Evolutionary conservation across 2,329 filamentous ascomycete genomes (phyloP).

Genomic region (Coniochaeta sp.): DNA sequence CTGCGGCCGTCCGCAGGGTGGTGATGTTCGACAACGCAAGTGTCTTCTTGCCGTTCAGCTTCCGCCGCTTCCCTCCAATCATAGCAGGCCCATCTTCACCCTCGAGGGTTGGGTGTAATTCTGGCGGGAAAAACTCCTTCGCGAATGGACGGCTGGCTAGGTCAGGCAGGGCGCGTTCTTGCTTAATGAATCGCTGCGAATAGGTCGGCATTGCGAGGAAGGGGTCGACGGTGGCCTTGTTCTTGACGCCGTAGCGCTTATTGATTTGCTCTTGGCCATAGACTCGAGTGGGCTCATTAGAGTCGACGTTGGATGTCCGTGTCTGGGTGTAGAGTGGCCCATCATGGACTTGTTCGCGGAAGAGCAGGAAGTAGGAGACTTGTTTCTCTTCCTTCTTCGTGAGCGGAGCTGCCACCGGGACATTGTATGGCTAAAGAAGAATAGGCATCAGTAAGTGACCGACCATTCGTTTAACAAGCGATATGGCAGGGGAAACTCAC

Average conservation of each 20-base stretch:
- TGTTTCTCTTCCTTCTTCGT: constrained; percentile 35
- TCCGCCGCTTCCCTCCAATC: constrained; percentile 21
- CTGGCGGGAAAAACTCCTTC: constrained; percentile 45
- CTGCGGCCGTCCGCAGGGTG: constrained; percentile 41
- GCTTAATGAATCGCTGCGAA: constrained; percentile 45
- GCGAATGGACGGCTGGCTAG: constrained; percentile 40
- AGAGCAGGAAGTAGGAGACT: constrained; percentile 44
- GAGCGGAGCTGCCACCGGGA: constrained; percentile 38
- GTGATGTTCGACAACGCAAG: constrained; percentile 40
- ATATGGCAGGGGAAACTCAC: constrained; percentile 27
- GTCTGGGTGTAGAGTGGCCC: constrained; percentile 50
- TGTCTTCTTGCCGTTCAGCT: constrained; percentile 27
- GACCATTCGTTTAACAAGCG: neutral
- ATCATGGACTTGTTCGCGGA: constrained; percentile 49
- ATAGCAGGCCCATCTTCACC: constrained; percentile 30
- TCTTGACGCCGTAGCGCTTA: constrained; percentile 46
- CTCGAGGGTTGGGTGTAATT: constrained; percentile 48
- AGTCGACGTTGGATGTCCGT: constrained; percentile 32
- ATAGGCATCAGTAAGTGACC: neutral
- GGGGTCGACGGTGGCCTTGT: constrained; percentile 48
- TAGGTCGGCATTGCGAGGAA: constrained; percentile 54
- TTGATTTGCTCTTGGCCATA: constrained; percentile 55
- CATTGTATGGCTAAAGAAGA: constrained; percentile 37
- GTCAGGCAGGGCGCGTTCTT: constrained; percentile 46
- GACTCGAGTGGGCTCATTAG: constrained; percentile 27